Evolutionary conservation across 2,329 filamentous ascomycete genomes (phyloP).

Genomic region (Cordyceps fumosorosea): DNA sequence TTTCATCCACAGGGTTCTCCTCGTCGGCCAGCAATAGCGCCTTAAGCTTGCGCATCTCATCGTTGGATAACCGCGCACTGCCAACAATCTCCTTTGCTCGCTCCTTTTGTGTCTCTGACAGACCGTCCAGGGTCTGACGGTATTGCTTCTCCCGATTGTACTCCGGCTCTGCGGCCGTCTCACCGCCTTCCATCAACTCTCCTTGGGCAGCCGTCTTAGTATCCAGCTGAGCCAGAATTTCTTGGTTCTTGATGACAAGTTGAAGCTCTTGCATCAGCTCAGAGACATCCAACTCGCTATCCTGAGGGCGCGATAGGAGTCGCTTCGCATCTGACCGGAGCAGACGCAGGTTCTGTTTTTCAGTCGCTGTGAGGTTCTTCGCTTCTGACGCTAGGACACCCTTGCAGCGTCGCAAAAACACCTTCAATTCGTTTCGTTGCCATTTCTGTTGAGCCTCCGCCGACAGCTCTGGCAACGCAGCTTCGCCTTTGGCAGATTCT

Average conservation of each 20-base stretch:
- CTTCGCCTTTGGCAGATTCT: conserved; percentile 13
- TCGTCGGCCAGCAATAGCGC: conserved; percentile 54
- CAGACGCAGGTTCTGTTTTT: conserved; percentile 69
- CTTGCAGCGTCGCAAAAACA: conserved; percentile 1
- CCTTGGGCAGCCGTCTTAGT: conserved; percentile 14
- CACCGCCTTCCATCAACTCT: not conserved
- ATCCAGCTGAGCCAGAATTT: conserved; percentile 21
- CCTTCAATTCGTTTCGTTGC: not conserved
- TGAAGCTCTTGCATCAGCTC: conserved; percentile 28
- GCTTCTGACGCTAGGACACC: conserved; percentile 13
- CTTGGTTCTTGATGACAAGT: conserved; percentile 27
- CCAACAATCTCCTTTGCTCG: conserved; percentile 29
- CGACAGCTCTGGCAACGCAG: not conserved
- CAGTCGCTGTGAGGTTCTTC: conserved; percentile 46
- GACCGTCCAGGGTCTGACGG: conserved; percentile 29
- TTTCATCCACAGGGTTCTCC: conserved; percentile 69
- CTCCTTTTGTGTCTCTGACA: conserved; percentile 25
- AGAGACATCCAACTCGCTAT: conserved; percentile 21
- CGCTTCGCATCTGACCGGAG: conserved; percentile 61
- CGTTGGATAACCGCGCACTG: conserved; percentile 29
- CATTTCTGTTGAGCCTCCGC: conserved; percentile 1
- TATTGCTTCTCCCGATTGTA: conserved; percentile 26
- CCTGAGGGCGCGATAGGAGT: conserved; percentile 42
- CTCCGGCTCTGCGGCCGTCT: conserved; percentile 3
- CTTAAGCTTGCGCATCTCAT: conserved; percentile 49